Base-by-base conservation (phyloP, 257 asterid genomes). In the Nicotiana otophora region DNA sequence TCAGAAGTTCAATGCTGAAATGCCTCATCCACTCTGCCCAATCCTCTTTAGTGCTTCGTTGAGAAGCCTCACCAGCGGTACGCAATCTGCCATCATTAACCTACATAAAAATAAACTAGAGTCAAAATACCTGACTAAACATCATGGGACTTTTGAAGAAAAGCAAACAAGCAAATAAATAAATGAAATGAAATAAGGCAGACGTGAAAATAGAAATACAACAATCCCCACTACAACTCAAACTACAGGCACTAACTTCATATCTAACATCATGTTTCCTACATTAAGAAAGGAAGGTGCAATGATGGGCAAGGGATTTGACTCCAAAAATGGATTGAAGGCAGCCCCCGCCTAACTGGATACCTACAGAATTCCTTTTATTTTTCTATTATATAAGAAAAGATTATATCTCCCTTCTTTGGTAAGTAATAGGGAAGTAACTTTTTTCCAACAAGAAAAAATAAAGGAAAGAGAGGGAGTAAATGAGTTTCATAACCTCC, bases 21-120 rank as follows among this genome's bases (percentile, higher is more conserved):
- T 95, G 99, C 81, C 99, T 89, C 99, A 95, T 95, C 99, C 99
- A 95, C 89, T 95, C 99, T 77, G 98, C 96, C 99, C 99, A 95
- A 84, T 95, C 99, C 87, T 95, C 99, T 91, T 90, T 92, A 11
- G 99, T 95, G 84, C 99, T 95, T 83, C 99, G 97, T 78, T 95
- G 98, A 84, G 99, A 96, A 84, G 99, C 99, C 90, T 96, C 99
- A 36, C 98, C 98, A 74, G 99, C 99, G 69, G 94, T 91, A 46
- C 96, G 97, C 84, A 96, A 83, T 78, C 97, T 92, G 80, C 92
- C 91, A 85, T 93, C 99, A 79, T 96, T 91, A 74, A 96, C 97
- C 99, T 96, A 86, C 36, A 85, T 17, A 82, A 39, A 81, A 51
- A 63, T 51, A 74, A n/a, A 23, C 28, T 51, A 48, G 42, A 74